These are phyloP conservation scores for Casuarina cunninghamiana DNA, from an alignment of 306 rosid genomes.

Conservation along the genomic window DNA sequence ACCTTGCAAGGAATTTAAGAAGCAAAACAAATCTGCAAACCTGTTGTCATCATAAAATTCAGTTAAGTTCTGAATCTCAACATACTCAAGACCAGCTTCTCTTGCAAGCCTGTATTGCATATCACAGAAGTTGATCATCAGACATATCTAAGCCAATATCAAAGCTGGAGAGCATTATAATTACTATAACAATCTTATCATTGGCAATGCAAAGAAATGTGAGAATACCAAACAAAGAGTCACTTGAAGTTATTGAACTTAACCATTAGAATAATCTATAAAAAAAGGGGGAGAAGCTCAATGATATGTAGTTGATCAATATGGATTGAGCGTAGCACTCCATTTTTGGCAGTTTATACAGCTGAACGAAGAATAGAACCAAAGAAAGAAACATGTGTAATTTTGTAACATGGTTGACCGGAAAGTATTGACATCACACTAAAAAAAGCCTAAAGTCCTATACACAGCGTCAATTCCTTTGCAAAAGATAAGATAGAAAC, in stretches of 20 bases:
- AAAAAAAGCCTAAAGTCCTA: conserved; percentile 21
- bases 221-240: conserved; percentile 4
- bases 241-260: conserved; percentile 14
- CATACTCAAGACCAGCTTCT: conserved; percentile 96
- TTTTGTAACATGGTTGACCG: conserved; percentile 5
- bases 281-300: not conserved
- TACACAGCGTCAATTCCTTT: conserved; percentile 17
- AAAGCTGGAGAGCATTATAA: conserved; percentile 1
- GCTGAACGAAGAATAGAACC: not conserved
- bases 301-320: not conserved
- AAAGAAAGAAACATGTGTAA: conserved; percentile 15
- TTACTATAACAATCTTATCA: not conserved
- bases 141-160: conserved; percentile 5
- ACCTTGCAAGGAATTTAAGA: not conserved
- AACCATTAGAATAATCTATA: conserved; percentile 5
- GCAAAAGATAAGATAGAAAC: conserved; percentile 26
- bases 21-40: conserved; percentile 39
- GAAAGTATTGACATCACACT: conserved; percentile 3
- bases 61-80: conserved; percentile 90
- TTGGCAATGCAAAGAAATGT: not conserved
- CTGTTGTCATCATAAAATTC: conserved; percentile 96
- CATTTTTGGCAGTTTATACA: not conserved
- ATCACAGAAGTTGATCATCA: conserved; percentile 3
- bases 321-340: not conserved
- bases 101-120: conserved; percentile 74